phyloP scores from a whole-genome alignment of 495 filamentous ascomycete genomes.

The Tuber umbilicatum region DNA sequence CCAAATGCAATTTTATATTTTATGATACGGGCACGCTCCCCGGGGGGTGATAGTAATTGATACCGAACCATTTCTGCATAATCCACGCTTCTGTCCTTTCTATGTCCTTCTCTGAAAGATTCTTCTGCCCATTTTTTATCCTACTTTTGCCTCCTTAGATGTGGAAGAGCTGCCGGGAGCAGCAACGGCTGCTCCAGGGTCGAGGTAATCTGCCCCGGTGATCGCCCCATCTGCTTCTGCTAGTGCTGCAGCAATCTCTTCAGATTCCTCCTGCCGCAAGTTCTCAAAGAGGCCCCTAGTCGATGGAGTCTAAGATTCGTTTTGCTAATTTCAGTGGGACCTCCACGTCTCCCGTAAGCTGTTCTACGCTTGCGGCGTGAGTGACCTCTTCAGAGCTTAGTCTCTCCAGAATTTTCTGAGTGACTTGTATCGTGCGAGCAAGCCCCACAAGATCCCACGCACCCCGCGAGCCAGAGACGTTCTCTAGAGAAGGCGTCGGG shows the following conservation, averaged over 20 bases:
- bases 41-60: slow-evolving; percentile 13
- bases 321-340: slow-evolving; percentile 62
- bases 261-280: slow-evolving; percentile 66
- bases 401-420: slow-evolving; percentile 56
- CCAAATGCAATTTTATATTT: slow-evolving; percentile 14
- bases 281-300: slow-evolving; percentile 80
- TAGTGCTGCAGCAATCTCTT: slow-evolving; percentile 62
- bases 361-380: slow-evolving; percentile 15
- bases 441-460: slow-evolving; percentile 84
- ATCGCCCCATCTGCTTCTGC: slow-evolving; percentile 56
- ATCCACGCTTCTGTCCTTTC: slow-evolving; percentile 67
- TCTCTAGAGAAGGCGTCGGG: slow-evolving; percentile 82
- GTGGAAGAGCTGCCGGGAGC: slow-evolving; percentile 45
- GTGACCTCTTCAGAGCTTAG: background rate
- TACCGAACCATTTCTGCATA: slow-evolving; percentile 57
- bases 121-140: slow-evolving; percentile 29
- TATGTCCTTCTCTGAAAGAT: slow-evolving; percentile 49
- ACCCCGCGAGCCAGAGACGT: slow-evolving; percentile 86
- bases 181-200: slow-evolving; percentile 47
- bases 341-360: slow-evolving; percentile 47
- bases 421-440: slow-evolving; percentile 72
- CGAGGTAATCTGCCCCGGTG: slow-evolving; percentile 49
- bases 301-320: slow-evolving; percentile 69
- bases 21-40: slow-evolving; percentile 9
- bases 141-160: slow-evolving; percentile 43